Evolutionary conservation across 805 yeast species (phyloP).

Genomic region (Candida ficus): DNA sequence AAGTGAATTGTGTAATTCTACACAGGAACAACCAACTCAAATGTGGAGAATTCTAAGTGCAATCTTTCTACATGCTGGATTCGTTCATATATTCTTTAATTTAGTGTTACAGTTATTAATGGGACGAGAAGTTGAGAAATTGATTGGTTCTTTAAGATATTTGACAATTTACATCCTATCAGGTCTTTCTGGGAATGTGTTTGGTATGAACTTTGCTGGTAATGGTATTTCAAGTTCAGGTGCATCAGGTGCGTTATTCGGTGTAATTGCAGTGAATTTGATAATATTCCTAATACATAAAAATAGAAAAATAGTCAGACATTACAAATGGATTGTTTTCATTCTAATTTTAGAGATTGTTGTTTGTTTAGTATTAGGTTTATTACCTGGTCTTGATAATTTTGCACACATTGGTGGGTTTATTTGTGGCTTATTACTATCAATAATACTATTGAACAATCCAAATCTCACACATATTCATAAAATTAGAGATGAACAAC

Average conservation of each 20-base stretch:
- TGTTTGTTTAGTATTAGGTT: slow-evolving; percentile 55
- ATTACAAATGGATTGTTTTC: slow-evolving; percentile 40
- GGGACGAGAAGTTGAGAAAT: slow-evolving; percentile 54
- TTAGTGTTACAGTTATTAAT: slow-evolving; percentile 53
- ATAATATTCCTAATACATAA: slow-evolving; percentile 45
- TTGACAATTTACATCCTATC: slow-evolving; percentile 50
- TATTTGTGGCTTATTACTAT: slow-evolving; percentile 50
- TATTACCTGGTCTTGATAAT: slow-evolving; percentile 70
- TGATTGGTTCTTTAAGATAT: slow-evolving; percentile 51
- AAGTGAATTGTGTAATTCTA: slow-evolving; percentile 43
- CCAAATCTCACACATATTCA: slow-evolving; percentile 40
- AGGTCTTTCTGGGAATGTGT: slow-evolving; percentile 62
- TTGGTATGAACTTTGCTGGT: slow-evolving; percentile 68
- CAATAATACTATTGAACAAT: slow-evolving; percentile 47
- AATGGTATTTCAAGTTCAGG: slow-evolving; percentile 64
- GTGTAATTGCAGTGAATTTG: slow-evolving; percentile 59
- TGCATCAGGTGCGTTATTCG: slow-evolving; percentile 68
- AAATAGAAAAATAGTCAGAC: slow-evolving; percentile 42
- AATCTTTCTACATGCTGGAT: slow-evolving; percentile 69
- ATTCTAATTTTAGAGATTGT: slow-evolving; percentile 53
- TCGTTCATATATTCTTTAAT: slow-evolving; percentile 62
- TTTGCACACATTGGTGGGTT: slow-evolving; percentile 76
- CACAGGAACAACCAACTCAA: slow-evolving; percentile 41
- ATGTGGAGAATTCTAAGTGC: slow-evolving; percentile 71
- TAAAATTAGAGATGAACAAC: slow-evolving; percentile 3